These are phyloP conservation scores for Naegleria gruberi DNA, from an alignment of 208 protist genomes.

Conservation along the genomic window DNA sequence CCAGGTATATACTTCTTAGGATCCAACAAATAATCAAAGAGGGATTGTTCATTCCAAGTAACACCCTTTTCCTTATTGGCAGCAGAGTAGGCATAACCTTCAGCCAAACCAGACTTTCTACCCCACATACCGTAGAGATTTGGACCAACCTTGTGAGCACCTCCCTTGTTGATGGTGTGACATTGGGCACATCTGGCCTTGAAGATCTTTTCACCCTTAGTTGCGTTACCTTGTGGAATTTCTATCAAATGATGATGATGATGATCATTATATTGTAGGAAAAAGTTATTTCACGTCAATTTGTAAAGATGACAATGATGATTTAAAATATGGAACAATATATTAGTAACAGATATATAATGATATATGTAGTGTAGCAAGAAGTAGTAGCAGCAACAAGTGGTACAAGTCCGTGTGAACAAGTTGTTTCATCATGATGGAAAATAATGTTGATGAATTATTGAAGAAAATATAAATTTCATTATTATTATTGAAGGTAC, in stretches of 20 bases:
- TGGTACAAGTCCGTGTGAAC: too few species aligned
- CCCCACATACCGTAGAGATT: slow-evolving; percentile 52
- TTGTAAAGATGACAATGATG: too few species aligned
- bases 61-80: slow-evolving; percentile 84
- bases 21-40: slow-evolving; percentile 88
- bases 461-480: too few species aligned
- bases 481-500: too few species aligned
- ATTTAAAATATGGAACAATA: too few species aligned
- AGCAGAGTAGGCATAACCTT: slow-evolving; percentile 82
- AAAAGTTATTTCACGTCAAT: too few species aligned
- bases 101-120: slow-evolving; percentile 73
- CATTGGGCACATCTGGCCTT: slow-evolving; percentile 84
- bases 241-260: background rate
- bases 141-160: slow-evolving; percentile 76
- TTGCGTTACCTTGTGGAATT: slow-evolving; percentile 54
- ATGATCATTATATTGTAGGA: too few species aligned
- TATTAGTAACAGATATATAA: too few species aligned
- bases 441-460: too few species aligned
- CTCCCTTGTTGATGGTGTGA: slow-evolving; percentile 71
- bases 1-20: slow-evolving; percentile 95
- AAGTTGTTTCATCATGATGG: too few species aligned
- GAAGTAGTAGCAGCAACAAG: too few species aligned
- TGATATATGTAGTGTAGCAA: too few species aligned
- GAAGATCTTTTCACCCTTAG: slow-evolving; percentile 77
- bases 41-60: slow-evolving; percentile 77